These are phyloP conservation scores for Physocladia obscura DNA, from an alignment of 192 early-diverging fungal species.

Conservation along the genomic window DNA sequence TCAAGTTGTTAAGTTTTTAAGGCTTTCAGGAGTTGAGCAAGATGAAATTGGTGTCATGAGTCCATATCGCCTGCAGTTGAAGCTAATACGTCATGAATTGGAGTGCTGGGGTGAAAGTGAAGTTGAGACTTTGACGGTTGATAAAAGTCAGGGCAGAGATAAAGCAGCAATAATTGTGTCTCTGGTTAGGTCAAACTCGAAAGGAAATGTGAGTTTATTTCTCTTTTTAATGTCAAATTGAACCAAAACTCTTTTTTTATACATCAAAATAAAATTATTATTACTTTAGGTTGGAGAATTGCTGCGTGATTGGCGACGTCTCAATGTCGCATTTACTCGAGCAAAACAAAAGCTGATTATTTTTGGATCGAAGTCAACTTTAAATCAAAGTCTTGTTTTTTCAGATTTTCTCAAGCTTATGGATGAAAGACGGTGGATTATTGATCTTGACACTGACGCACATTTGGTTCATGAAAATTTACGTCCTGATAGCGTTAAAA, in stretches of 20 bases:
- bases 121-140: constrained; percentile 86
- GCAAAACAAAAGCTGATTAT: constrained; percentile 86
- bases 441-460: constrained; percentile 1
- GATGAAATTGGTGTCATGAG: constrained; percentile 79
- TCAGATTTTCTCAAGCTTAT: constrained; percentile 32
- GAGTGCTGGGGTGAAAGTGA: not conserved
- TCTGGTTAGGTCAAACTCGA: constrained; percentile 78
- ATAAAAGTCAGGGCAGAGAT: constrained; percentile 93
- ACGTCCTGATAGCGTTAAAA: too few relatives aligned
- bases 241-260: not conserved
- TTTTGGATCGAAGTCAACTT: constrained; percentile 77
- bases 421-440: constrained; percentile 32
- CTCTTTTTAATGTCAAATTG: not conserved
- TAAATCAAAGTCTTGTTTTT: constrained; percentile 40
- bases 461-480: constrained; percentile 18
- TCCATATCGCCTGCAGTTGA: constrained; percentile 66
- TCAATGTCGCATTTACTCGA: constrained; percentile 94
- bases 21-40: constrained; percentile 65
- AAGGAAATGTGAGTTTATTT: constrained; percentile 52
- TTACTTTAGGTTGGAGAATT: constrained; percentile 72
- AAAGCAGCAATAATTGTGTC: constrained; percentile 89
- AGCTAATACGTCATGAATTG: constrained; percentile 46
- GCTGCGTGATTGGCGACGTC: constrained; percentile 83
- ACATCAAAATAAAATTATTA: not conserved
- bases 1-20: constrained; percentile 55